These are phyloP conservation scores for Eucalyptus viminalis DNA, from an alignment of 345 rosid species.

Conservation along the genomic window DNA sequence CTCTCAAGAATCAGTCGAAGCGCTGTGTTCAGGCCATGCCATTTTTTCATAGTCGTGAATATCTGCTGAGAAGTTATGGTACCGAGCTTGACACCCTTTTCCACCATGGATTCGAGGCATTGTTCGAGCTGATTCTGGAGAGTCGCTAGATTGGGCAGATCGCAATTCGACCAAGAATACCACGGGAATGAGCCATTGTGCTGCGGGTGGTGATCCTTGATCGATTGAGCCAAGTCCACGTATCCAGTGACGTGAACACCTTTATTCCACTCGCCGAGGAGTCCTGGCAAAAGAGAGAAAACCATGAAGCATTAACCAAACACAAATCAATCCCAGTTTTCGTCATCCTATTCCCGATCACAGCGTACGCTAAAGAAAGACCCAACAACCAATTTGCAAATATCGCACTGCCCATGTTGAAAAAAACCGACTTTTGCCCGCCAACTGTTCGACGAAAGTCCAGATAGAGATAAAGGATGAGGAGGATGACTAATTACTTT, in stretches of 20 bases:
- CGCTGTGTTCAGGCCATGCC: constrained; percentile 58
- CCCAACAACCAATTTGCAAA: not conserved
- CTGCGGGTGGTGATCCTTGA: constrained; percentile 68
- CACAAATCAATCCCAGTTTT: not conserved
- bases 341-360: not conserved
- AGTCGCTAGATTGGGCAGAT: constrained; percentile 40
- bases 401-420: not conserved
- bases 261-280: constrained; percentile 73
- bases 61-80: constrained; percentile 66
- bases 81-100: constrained; percentile 61
- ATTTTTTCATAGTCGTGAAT: constrained; percentile 68
- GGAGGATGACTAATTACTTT: constrained; percentile 22
- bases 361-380: not conserved
- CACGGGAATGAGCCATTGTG: constrained; percentile 65
- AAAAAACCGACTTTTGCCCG: not conserved
- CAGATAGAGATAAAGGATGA: not conserved
- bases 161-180: constrained; percentile 76
- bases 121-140: constrained; percentile 75
- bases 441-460: not conserved
- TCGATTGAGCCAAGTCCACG: constrained; percentile 74
- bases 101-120: constrained; percentile 83
- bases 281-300: constrained; percentile 27
- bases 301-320: not conserved
- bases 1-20: constrained; percentile 37
- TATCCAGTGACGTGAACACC: constrained; percentile 86